Evolutionary conservation across 768 basidiomycete genomes (phyloP), one percentile per base, ranked within the genome.

Genomic region (Suillus tomentosus): DNA sequence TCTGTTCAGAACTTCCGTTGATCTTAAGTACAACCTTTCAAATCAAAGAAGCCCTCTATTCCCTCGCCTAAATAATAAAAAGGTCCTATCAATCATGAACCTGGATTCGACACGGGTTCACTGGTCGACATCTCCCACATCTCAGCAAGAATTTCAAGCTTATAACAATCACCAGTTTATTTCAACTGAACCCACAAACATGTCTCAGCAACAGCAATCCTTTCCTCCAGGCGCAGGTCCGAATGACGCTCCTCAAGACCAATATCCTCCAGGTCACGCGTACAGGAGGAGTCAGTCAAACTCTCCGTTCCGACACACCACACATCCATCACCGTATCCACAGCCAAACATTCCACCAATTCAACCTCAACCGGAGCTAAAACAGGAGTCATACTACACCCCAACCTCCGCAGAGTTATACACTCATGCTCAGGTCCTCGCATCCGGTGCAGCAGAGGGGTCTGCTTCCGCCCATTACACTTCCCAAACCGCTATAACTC

Each of bases 391-490:
- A 3, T 83, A 78, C 68, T 84, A 82, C 67, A 77, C 84, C 1
- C 81, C 83, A 1, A 81, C 81, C 56, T 80, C 87, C n/a, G 80
- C 82, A 36, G 82, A 86, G 66, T 78, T 85, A 51, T 89, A 82
- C 67, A 79, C 77, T 67, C 86, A 82, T 66, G 77, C 81, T 36
- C 80, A 81, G 62, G 79, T 78, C 40, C 73, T 76, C 0, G 77
- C 76, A 2, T 68, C 76, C 3, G 76, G 75, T 13, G 72, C 53
- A 15, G 64, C 67, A 0, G 65, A 65, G 8, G 22, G 24, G 10
- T 73, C 76, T 27, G 60, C 62, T 13, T 74, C 76, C 0, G 65
- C 70, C 3, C 75, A 76, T 37, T 79, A 77, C 69, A 67, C 72
- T 6, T 64, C 73, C 48, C 58, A 74, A 11, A 71, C 73, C 22